Base-by-base conservation (phyloP, 768 basidiomycete species). In the Podaxis sp. region DNA sequence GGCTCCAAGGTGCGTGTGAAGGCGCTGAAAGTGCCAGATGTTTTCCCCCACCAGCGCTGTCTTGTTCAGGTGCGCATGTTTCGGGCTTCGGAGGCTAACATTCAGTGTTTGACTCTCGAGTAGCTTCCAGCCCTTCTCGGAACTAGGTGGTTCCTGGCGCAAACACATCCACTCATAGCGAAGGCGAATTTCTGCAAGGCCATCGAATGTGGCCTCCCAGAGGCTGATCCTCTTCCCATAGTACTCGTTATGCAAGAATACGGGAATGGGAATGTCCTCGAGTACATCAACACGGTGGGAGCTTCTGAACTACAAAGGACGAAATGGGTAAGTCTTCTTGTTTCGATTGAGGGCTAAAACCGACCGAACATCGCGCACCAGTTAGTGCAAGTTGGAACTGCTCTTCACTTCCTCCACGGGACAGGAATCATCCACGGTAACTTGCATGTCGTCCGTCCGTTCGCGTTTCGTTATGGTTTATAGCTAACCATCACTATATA, bases 211-310 rank as follows among this genome's bases (percentile, higher is more conserved):
- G 58, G 50, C 7, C 48, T 38, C 24, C 50, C 50, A 17, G 13
- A 40, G 13, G 12, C n/a, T 17, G 28, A 26, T 17, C 30, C 46
- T 4, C 49, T 38, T n/a, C 37, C 58, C 2, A 13, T 60, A 5
- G 58, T 26, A 8, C 20, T 60, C 22, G 17, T 60, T 11, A 60
- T 60, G 58, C n/a, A 13, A 60, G 58, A 60, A 2, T 60, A 60
- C 37, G 10, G 26, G 22, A 56, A 56, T 12, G 58, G 48, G n/a
- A 60, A 60, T 20, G 51, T 60, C 36, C 37, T 60, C 17, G 58
- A 60, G 12, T 40, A 51, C 20, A 38, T 52, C 22, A 38, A 41
- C 2, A 7, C 37, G 7, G 22, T 51, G 12, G 37, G 20, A 4
- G 48, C 58, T 13, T 40, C 58, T 11, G 6, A 51, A 0, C 2